Evolutionary conservation across 345 rosid genomes (phyloP).

Genomic region (Ailanthus altissimus): DNA sequence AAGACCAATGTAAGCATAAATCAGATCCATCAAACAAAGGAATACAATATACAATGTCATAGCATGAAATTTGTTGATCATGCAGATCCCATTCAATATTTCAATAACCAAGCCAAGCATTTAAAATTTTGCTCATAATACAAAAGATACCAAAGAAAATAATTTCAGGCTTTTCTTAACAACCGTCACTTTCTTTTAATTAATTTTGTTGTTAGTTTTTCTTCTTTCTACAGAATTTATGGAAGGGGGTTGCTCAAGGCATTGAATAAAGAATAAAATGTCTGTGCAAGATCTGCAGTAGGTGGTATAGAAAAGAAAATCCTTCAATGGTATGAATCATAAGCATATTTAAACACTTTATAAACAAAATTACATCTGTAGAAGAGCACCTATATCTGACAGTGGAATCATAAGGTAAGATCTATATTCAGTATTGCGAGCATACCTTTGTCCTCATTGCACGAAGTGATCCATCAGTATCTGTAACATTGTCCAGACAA

Average conservation of each 20-base stretch:
- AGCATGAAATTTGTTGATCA: neutral
- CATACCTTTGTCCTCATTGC: constrained; percentile 92
- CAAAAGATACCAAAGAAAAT: neutral
- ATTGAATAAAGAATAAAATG: neutral
- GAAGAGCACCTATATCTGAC: neutral
- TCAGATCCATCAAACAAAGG: neutral
- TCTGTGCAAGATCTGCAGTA: neutral
- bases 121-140: neutral
- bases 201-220: neutral
- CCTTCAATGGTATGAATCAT: no score
- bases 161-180: neutral
- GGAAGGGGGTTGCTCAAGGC: neutral
- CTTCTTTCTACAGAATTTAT: neutral
- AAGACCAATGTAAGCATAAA: neutral
- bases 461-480: constrained; percentile 86
- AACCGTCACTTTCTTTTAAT: neutral
- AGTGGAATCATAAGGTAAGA: neutral
- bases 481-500: constrained; percentile 83
- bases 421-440: neutral
- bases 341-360: neutral
- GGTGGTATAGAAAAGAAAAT: no score
- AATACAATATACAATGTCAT: neutral
- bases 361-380: neutral
- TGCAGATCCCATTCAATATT: neutral
- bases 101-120: neutral